These are phyloP conservation scores for Aspergillus sp. DNA, from an alignment of 2,329 filamentous ascomycete genomes.

Conservation along the genomic window DNA sequence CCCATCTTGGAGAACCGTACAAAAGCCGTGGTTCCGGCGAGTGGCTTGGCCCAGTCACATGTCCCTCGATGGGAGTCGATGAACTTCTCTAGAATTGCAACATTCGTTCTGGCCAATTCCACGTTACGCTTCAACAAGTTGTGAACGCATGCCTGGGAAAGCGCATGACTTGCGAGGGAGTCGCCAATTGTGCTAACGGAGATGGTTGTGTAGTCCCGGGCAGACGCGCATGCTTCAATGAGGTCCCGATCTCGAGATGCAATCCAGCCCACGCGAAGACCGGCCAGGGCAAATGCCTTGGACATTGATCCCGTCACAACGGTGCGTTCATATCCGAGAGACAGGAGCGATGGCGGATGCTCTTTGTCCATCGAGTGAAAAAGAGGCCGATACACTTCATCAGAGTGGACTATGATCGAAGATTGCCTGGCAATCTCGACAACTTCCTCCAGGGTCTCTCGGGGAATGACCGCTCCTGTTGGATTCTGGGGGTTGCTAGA, in stretches of 20 bases:
- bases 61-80: conserved; percentile 54
- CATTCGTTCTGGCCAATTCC: conserved; percentile 57
- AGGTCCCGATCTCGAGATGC: conserved; percentile 56
- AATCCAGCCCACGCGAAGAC: conserved; percentile 75
- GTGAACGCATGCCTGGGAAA: conserved; percentile 57
- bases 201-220: conserved; percentile 77
- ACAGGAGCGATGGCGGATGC: conserved; percentile 59
- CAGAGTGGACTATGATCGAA: conserved; percentile 58
- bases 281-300: conserved; percentile 75
- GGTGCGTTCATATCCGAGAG: conserved; percentile 60
- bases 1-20: conserved; percentile 57
- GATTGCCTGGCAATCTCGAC: conserved; percentile 54
- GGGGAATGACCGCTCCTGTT: conserved; percentile 61
- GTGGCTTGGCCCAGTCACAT: conserved; percentile 63
- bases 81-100: conserved; percentile 57
- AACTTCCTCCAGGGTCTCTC: conserved; percentile 50
- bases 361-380: conserved; percentile 59
- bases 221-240: conserved; percentile 53
- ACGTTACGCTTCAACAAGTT: conserved; percentile 55
- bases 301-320: conserved; percentile 73
- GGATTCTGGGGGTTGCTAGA: conserved; percentile 67
- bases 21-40: conserved; percentile 71
- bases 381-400: conserved; percentile 77
- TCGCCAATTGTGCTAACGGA: conserved; percentile 78
- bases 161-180: conserved; percentile 63